phyloP scores from a whole-genome alignment of 2,329 filamentous ascomycete species.

The Epichloe aotearoae region DNA sequence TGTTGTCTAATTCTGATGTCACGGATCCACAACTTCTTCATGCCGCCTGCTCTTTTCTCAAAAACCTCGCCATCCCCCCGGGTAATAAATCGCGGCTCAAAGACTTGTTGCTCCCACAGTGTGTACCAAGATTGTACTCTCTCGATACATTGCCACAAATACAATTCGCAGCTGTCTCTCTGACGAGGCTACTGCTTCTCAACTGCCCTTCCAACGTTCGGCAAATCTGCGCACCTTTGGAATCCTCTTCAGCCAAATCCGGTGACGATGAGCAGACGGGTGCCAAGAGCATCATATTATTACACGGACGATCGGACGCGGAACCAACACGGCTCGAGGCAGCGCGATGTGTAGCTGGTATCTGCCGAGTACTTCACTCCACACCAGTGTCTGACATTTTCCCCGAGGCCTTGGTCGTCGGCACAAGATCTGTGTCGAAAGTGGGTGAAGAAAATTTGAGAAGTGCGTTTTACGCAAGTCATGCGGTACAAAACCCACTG shows the following conservation, averaged over 20 bases:
- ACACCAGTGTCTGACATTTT: conserved; percentile 17
- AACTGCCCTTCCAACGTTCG: conserved; percentile 39
- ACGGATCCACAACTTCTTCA: conserved; percentile 40
- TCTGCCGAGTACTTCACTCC: conserved; percentile 43
- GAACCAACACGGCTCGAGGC: conserved; percentile 47
- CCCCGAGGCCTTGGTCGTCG: conserved; percentile 11
- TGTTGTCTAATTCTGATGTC: conserved; percentile 29
- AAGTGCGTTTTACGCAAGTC: conserved; percentile 31
- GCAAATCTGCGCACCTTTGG: conserved; percentile 30
- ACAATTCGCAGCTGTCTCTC: conserved; percentile 46
- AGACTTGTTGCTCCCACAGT: conserved; percentile 28
- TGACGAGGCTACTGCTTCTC: conserved; percentile 42
- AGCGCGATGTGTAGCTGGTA: conserved; percentile 36
- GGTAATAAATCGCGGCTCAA: conserved; percentile 41
- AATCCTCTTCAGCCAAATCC: conserved; percentile 12
- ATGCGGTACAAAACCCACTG: conserved; percentile 31
- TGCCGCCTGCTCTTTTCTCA: conserved; percentile 45
- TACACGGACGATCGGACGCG: conserved; percentile 26
- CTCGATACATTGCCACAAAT: conserved; percentile 39
- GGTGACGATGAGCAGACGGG: conserved; percentile 15
- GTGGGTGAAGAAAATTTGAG: conserved; percentile 8
- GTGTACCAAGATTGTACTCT: conserved; percentile 41
- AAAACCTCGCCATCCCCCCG: conserved; percentile 48
- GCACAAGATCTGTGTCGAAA: neutral
- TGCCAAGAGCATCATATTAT: conserved; percentile 23